Evolutionary conservation across 148 eudicot species (phyloP).

Genomic region (Chenopodium album): DNA sequence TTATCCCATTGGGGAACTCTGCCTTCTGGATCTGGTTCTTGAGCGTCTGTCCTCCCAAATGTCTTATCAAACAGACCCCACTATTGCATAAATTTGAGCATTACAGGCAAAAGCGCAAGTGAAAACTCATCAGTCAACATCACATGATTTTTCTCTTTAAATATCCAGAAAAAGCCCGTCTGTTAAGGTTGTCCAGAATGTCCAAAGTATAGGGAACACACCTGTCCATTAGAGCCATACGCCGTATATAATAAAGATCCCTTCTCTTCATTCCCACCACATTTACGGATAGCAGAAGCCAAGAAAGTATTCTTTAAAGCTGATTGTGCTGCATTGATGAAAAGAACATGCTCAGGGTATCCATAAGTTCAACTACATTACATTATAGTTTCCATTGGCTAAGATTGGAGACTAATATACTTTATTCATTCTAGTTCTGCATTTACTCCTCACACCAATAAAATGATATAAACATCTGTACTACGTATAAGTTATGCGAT

Average conservation of each 20-base stretch:
- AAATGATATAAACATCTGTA: not conserved
- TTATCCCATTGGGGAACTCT: constrained; percentile 86
- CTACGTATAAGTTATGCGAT: not conserved
- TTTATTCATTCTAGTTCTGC: not conserved
- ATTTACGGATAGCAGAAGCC: constrained; percentile 88
- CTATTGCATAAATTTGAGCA: constrained; percentile 36
- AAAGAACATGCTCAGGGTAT: constrained; percentile 15
- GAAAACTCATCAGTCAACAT: constrained; percentile 1
- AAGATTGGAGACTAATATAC: not conserved
- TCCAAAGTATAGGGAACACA: constrained; percentile 24
- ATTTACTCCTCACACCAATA: not conserved
- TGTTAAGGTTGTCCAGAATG: not conserved
- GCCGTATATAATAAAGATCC: constrained; percentile 72
- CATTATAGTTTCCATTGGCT: not conserved
- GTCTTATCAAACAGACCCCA: constrained; percentile 88
- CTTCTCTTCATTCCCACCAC: constrained; percentile 98
- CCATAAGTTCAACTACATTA: not conserved
- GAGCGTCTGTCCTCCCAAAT: constrained; percentile 82
- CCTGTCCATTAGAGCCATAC: constrained; percentile 96
- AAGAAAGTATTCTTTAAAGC: constrained; percentile 75
- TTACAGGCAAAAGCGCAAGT: constrained; percentile 18
- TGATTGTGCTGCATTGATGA: constrained; percentile 70
- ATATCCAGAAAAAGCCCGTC: not conserved
- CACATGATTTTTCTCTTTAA: constrained; percentile 3
- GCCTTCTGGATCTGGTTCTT: constrained; percentile 95